A percentile compares a stretch with the other conserved stretches of the same genome.
Conservation (phyloP, 2,329 filamentous ascomycete species). For the Hypoxylon sp. region DNA sequence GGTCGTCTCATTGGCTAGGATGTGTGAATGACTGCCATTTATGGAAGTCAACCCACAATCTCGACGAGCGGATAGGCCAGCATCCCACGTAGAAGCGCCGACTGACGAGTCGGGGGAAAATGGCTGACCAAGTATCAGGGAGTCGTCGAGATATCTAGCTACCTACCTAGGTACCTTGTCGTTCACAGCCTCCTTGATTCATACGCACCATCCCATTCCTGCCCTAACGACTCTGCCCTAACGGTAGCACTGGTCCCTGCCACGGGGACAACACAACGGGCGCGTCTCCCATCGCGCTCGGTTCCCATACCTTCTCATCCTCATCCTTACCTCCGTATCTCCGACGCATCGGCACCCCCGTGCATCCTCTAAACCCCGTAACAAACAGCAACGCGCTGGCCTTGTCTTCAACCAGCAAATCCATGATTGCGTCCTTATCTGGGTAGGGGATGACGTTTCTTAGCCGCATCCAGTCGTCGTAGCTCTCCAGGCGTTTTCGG, state of each 20-base stretch:
- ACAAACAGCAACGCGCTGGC: conserved; percentile 17
- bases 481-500: conserved; percentile 4
- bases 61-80: not conserved
- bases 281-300: conserved; percentile 9
- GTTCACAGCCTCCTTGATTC: not conserved
- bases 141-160: not conserved
- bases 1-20: not conserved
- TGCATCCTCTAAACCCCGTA: conserved; percentile 1
- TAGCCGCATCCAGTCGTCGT: conserved; percentile 3
- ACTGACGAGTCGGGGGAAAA: not conserved
- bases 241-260: conserved; percentile 1
- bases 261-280: conserved; percentile 3
- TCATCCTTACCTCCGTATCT: not conserved
- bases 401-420: conserved; percentile 5
- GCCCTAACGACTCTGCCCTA: not conserved
- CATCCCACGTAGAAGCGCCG: not conserved
- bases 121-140: not conserved
- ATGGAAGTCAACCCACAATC: conserved; percentile 8
- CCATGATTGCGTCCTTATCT: not conserved
- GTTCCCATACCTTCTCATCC: not conserved
- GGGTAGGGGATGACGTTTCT: not conserved
- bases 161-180: not conserved
- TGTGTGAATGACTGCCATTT: conserved; percentile 2
- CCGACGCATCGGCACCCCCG: not conserved
- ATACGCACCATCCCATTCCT: not conserved